Base-by-base conservation (phyloP, 208 protist genomes). In the Vickermania spadyakhi region DNA sequence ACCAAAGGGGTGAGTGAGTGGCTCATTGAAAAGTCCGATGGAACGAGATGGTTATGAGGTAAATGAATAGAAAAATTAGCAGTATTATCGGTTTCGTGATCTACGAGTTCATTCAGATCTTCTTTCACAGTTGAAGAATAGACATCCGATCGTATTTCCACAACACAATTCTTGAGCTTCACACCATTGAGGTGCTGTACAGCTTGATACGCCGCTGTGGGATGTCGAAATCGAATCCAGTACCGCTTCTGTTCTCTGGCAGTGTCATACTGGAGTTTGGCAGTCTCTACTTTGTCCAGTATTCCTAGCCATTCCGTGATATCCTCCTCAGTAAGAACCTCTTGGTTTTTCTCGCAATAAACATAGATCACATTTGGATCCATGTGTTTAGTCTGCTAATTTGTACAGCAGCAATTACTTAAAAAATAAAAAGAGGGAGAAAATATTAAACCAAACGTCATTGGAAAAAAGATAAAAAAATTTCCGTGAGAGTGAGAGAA, bases 241-340 rank as follows among this genome's bases (percentile, higher is more conserved):
- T 81, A 94, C 60, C 82, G 91, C 21, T 59, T 53, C 1, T 62
- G 27, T 50, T 75, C 66, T 21, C 52, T 52, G 0, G 73, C 28
- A 0, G 70, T 71, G 56, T 94, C 81, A 66, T 80, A 94, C 68
- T 91, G 87, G 21, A 86, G 53, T 59, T 94, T 94, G 7, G 89
- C 68, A 2, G 75, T 56, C 3, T 82, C 70, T 36, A 94, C 70
- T 1, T 81, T 68, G 23, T 68, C 82, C 21, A 94, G 57, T 29
- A 91, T 80, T 26, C 62, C 55, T 23, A 91, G 63, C 79, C 81
- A 94, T 22, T 94, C 83, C 25, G 64, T 63, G 22, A 94, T 60
- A 49, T 94, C 87, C 31, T 87, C 76, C 2, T 64, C 56, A 21
- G 66, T 75, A 0, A 94, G 62, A 1, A 31, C 28, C 18, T 28